These are phyloP conservation scores for Xylaria polymorpha DNA, from an alignment of 2,329 filamentous ascomycete species.

Conservation along the genomic window DNA sequence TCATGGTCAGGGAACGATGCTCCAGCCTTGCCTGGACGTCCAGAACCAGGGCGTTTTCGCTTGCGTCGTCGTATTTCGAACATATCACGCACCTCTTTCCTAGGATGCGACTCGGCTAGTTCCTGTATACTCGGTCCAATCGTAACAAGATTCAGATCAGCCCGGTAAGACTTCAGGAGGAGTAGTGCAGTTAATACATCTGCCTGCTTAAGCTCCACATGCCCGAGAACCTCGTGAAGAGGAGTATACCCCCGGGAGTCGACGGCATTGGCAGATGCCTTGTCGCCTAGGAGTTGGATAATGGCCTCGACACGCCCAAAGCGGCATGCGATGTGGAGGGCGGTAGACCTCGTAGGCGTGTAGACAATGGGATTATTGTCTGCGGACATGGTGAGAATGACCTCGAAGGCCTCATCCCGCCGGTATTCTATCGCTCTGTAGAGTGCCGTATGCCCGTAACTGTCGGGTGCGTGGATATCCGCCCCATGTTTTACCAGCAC, in stretches of 20 bases:
- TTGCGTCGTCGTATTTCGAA: not conserved
- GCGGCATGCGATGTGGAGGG: constrained; percentile 15
- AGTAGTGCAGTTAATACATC: not conserved
- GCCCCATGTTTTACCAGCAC: not conserved
- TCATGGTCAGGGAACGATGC: not conserved
- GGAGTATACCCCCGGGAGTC: constrained; percentile 1
- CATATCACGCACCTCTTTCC: not conserved
- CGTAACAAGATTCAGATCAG: not conserved
- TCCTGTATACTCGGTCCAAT: not conserved
- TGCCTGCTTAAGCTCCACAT: not conserved
- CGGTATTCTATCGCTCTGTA: not conserved
- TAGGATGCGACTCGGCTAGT: not conserved
- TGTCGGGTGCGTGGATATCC: not conserved
- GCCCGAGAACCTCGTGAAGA: not conserved
- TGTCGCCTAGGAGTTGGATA: not conserved
- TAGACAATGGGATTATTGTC: constrained; percentile 1
- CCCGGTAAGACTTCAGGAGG: not conserved
- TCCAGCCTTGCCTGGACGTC: not conserved
- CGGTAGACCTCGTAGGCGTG: not conserved
- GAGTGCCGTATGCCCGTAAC: not conserved
- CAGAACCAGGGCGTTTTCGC: not conserved
- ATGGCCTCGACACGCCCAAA: not conserved
- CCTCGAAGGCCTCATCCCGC: too few relatives aligned
- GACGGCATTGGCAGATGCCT: not conserved
- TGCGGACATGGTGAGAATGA: not conserved